These are phyloP conservation scores for Calonectria multiphialidica DNA, from an alignment of 2,329 filamentous ascomycete species.

Conservation along the genomic window DNA sequence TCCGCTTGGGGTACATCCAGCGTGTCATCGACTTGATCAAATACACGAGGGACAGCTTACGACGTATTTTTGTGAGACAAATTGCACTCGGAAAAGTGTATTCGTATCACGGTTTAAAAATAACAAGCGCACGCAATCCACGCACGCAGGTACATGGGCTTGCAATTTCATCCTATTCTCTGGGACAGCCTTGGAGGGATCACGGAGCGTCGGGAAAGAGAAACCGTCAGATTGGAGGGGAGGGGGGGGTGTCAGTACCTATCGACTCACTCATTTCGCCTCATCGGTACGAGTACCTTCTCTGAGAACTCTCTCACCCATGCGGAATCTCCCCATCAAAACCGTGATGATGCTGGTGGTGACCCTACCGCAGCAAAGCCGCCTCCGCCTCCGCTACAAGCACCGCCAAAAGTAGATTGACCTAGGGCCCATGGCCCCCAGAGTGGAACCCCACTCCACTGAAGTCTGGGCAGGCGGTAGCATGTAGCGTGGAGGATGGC, in stretches of 20 bases:
- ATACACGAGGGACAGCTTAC: neutral
- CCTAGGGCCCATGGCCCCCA: conserved; percentile 1
- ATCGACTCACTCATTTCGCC: conserved; percentile 22
- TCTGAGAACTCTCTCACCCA: conserved; percentile 5
- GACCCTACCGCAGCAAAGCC: conserved; percentile 15
- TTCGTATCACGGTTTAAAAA: neutral
- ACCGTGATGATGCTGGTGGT: neutral
- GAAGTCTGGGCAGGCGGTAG: conserved; percentile 8
- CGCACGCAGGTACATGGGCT: neutral
- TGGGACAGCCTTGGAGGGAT: conserved; percentile 6
- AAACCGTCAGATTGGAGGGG: neutral
- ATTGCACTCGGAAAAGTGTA: neutral
- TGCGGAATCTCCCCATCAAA: conserved; percentile 1
- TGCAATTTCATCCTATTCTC: conserved; percentile 7
- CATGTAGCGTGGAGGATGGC: conserved; percentile 9
- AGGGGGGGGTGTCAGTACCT: conserved; percentile 2
- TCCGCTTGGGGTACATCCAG: too few relatives aligned
- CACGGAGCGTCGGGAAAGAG: conserved; percentile 1
- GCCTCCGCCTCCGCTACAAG: conserved; percentile 29
- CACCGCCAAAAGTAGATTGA: conserved; percentile 14
- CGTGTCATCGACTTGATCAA: too few relatives aligned
- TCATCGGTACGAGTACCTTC: conserved; percentile 14
- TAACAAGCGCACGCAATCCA: neutral
- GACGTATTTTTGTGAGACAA: neutral
- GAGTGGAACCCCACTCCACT: conserved; percentile 5